Conservation (phyloP, 805 yeast species). For the Kazachstania africana region DNA sequence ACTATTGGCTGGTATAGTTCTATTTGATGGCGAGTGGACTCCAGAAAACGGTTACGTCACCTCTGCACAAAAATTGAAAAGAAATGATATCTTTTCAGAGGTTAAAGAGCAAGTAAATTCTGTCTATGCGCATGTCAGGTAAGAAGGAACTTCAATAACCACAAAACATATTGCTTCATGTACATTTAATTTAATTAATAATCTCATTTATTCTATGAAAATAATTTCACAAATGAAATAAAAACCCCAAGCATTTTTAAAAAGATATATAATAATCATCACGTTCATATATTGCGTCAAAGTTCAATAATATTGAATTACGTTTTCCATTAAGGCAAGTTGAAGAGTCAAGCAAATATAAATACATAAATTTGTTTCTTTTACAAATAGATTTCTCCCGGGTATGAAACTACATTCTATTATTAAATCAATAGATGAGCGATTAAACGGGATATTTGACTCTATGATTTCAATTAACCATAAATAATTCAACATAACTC, state of each 20-base stretch:
- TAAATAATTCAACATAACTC: not conserved
- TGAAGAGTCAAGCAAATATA: too few species aligned
- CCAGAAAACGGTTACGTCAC: conserved; percentile 92
- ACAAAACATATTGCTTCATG: not conserved
- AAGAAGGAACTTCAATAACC: not conserved
- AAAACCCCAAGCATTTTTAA: too few species aligned
- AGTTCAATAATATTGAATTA: too few species aligned
- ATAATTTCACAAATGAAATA: too few species aligned
- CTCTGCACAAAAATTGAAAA: conserved; percentile 91
- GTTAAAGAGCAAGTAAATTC: conserved; percentile 57
- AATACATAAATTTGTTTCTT: too few species aligned
- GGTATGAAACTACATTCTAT: conserved; percentile 30
- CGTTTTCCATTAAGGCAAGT: too few species aligned
- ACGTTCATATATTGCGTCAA: too few species aligned
- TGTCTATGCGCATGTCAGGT: conserved; percentile 44
- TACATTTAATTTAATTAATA: not conserved
- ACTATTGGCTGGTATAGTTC: conserved; percentile 63
- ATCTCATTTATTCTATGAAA: too few species aligned
- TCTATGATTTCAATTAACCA: conserved; percentile 19
- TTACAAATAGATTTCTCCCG: conserved; percentile 29
- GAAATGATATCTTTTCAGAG: conserved; percentile 72
- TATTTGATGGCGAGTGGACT: conserved; percentile 92
- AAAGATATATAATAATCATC: too few species aligned
- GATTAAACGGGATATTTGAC: conserved; percentile 28
- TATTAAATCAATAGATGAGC: conserved; percentile 29